phyloP scores from a whole-genome alignment of 176 grass and related monocot species.

The Panicum miliaceum region DNA sequence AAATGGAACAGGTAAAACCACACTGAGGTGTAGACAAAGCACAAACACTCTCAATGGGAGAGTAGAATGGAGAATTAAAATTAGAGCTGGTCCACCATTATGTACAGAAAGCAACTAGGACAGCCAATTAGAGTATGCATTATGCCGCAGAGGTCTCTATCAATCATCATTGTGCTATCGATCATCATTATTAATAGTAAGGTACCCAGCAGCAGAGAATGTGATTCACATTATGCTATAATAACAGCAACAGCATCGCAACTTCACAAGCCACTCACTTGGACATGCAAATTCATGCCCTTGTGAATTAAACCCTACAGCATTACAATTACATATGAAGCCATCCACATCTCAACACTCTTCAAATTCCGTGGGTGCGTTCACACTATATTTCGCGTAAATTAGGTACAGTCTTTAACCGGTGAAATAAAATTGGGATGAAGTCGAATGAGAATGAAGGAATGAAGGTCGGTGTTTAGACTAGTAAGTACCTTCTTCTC shows the following conservation, averaged over 20 bases:
- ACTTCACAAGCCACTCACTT: too few species aligned
- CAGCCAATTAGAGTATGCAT: not conserved
- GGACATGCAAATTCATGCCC: too few species aligned
- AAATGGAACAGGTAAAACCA: not conserved
- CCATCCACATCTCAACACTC: too few species aligned
- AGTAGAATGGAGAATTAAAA: not conserved
- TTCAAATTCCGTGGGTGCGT: too few species aligned
- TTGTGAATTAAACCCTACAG: too few species aligned
- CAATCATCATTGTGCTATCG: not conserved
- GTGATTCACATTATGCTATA: not conserved
- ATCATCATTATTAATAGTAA: not conserved
- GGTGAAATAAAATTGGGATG: not conserved
- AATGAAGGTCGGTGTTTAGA: too few species aligned
- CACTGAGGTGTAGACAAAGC: not conserved
- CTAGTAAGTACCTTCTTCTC: conserved; percentile 74
- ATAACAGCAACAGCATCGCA: too few species aligned
- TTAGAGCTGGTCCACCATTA: not conserved
- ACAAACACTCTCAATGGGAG: not conserved
- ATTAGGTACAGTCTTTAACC: too few species aligned
- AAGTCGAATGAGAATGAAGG: too few species aligned
- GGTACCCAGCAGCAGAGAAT: not conserved
- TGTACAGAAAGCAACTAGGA: not conserved
- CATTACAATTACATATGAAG: too few species aligned
- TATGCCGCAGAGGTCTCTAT: too few species aligned
- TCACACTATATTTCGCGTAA: too few species aligned